phyloP scores from a whole-genome alignment of 1,284 basidiomycete species.

The Malassezia nana region DNA sequence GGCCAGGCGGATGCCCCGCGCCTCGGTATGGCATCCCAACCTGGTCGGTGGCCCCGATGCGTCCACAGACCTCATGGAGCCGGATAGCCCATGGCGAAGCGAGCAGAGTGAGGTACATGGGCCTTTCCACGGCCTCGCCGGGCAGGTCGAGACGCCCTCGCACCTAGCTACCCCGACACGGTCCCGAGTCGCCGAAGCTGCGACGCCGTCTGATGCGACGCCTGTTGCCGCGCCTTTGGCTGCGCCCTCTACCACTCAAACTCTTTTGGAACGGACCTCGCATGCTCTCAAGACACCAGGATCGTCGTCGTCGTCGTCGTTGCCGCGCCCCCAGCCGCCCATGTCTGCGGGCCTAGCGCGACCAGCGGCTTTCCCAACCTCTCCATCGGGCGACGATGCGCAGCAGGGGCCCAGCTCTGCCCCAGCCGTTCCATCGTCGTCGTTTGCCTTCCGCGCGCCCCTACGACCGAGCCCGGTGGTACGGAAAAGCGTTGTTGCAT shows the following conservation, averaged over 20 bases:
- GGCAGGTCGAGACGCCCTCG: not conserved
- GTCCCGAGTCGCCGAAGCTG: not conserved
- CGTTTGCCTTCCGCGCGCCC: not conserved
- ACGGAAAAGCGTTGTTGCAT: not conserved
- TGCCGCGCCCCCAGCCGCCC: not conserved
- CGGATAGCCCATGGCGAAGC: not conserved
- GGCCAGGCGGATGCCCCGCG: conserved; percentile 14
- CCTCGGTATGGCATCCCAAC: conserved; percentile 16
- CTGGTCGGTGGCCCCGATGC: conserved; percentile 14
- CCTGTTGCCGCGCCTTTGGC: not conserved
- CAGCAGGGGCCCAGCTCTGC: not conserved
- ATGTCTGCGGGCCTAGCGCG: not conserved
- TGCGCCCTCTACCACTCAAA: too few relatives aligned
- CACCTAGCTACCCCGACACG: not conserved
- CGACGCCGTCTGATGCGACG: not conserved
- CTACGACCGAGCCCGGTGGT: not conserved
- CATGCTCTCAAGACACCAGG: too few relatives aligned
- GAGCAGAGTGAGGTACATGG: not conserved
- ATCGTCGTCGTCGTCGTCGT: not conserved
- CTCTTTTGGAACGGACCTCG: too few relatives aligned
- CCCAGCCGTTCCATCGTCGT: not conserved
- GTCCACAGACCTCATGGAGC: conserved; percentile 7
- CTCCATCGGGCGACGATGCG: not conserved
- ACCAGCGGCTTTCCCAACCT: not conserved
- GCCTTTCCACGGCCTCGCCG: not conserved